phyloP scores from a whole-genome alignment of 2,329 filamentous ascomycete genomes.

The Hypomyces perniciosus region DNA sequence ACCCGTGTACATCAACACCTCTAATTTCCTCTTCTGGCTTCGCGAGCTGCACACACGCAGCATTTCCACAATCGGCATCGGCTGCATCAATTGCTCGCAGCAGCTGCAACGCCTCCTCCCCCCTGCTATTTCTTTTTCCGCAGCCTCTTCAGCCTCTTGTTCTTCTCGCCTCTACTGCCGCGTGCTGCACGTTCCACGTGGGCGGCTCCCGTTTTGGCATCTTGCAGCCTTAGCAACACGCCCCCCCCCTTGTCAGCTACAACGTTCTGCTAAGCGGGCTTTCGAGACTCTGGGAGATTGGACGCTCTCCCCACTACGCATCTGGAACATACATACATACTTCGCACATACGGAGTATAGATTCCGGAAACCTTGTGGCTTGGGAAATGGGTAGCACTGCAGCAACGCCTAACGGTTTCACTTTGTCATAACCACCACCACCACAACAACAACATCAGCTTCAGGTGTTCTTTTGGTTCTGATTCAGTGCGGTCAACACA shows the following conservation, averaged over 20 bases:
- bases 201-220: slow-evolving; percentile 23
- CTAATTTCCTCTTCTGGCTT: too few relatives aligned
- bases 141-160: background rate
- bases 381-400: background rate
- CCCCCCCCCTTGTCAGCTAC: slow-evolving; percentile 11
- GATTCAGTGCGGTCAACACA: background rate
- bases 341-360: too few relatives aligned
- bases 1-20: background rate
- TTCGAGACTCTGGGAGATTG: slow-evolving; percentile 1
- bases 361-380: too few relatives aligned
- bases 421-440: background rate
- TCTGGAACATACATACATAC: background rate
- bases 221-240: slow-evolving; percentile 22
- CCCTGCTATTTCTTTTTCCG: slow-evolving; percentile 4
- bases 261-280: background rate
- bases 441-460: too few relatives aligned
- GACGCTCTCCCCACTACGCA: background rate
- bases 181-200: slow-evolving; percentile 27
- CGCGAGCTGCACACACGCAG: background rate
- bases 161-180: background rate
- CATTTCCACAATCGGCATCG: slow-evolving; percentile 4
- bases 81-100: slow-evolving; percentile 5
- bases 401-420: background rate
- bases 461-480: background rate
- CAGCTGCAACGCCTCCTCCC: background rate